Base-by-base conservation (phyloP, 83 land plant species). In the Isoetes engelmannii region DNA sequence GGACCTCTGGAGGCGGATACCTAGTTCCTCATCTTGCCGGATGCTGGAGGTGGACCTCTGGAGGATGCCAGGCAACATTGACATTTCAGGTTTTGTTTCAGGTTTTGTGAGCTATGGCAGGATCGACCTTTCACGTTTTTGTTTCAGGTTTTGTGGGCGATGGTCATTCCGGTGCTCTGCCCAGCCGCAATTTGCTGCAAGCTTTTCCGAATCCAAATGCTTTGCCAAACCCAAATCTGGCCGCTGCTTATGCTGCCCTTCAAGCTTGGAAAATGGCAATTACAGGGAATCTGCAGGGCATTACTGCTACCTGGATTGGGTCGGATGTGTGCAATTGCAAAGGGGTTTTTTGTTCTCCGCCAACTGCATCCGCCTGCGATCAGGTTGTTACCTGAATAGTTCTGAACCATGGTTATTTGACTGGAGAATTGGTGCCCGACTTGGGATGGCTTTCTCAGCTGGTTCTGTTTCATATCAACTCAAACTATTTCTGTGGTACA, bases 251-350 rank as follows among this genome's bases (percentile, higher is more conserved):
- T 48, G 72, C 66, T 0, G 65, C 77, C 13, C 73, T 83, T 62
- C 85, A 77, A 45, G 61, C 19, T 6, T 83, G 76, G 75, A 83
- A 83, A 69, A 49, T 17, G 21, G 53, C 46, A 17, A 80, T 83
- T 67, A 76, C 77, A 13, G 73, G 77, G 4, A 82, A 80, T 47
- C 85, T 80, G 7, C 50, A 60, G 0, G 45, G 50, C 41, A 48
- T 77, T 43, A 77, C 85, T 56, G 48, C 7, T n/a, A 45, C 80
- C 0, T 83, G 85, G 85, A 42, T 46, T 10, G 83, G 83, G 44
- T 41, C 75, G 5, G 72, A 76, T 48, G 47, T 79, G n/a, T 80
- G 83, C 75, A 58, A 21, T 21, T 58, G 20, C 61, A 58, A 15
- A 21, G 61, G 61, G 61, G 61, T 58, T 15, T 58, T 58, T 15